A percentile compares a stretch with the other conserved stretches of the same genome.
Conservation (phyloP, 306 rosid species). For the Pterocarpus santalinus region DNA sequence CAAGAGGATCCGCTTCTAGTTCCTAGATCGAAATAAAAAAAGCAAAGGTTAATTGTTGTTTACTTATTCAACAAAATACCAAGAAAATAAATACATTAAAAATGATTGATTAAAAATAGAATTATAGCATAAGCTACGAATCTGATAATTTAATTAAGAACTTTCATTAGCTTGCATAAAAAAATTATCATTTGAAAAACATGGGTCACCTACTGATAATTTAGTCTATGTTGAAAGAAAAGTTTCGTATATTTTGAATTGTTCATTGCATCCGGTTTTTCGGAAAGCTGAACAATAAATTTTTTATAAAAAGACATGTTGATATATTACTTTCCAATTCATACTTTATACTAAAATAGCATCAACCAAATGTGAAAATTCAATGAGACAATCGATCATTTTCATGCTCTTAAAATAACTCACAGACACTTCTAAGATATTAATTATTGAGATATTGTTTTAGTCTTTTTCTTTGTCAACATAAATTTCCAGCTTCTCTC, state of each 20-base stretch:
- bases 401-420: neutral
- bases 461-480: neutral
- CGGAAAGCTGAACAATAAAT: neutral
- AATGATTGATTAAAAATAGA: too few species aligned
- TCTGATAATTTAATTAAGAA: too few species aligned
- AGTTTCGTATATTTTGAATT: too few species aligned
- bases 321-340: neutral
- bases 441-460: neutral
- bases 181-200: too few species aligned
- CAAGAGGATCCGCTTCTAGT: too few species aligned
- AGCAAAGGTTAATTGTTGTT: too few species aligned
- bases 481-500: too few species aligned
- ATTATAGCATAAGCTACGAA: too few species aligned
- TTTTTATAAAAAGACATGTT: neutral
- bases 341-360: neutral
- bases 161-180: neutral
- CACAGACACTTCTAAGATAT: neutral
- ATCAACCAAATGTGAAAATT: neutral
- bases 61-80: too few species aligned
- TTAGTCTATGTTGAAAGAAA: too few species aligned
- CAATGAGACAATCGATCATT: slow-evolving; percentile 14
- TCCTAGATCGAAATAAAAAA: too few species aligned
- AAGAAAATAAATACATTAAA: too few species aligned
- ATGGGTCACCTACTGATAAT: neutral
- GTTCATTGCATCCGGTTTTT: neutral